phyloP scores from a whole-genome alignment of 805 yeast genomes.

The Saturnispora dispora region DNA sequence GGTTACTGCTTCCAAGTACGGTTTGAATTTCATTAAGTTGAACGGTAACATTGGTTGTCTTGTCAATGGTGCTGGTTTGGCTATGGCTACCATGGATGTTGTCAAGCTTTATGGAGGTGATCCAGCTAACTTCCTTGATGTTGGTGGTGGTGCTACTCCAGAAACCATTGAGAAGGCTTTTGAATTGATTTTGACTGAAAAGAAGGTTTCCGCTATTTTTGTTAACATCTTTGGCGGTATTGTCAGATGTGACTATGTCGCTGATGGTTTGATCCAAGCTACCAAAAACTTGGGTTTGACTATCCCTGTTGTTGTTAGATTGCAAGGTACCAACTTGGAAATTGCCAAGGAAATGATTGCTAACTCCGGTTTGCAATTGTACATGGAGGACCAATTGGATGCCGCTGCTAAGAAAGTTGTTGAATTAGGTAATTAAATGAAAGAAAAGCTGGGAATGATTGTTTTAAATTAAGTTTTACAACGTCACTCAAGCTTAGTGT shows the following conservation, averaged over 20 bases:
- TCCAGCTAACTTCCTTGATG: constrained; percentile 98
- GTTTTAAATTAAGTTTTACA: neutral
- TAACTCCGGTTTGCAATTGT: constrained; percentile 87
- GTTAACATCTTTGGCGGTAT: constrained; percentile 99
- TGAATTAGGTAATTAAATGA: constrained; percentile 37
- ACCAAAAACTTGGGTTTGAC: constrained; percentile 83
- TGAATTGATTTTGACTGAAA: constrained; percentile 82
- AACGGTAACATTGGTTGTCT: constrained; percentile 98
- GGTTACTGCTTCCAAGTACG: constrained; percentile 81
- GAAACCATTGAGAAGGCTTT: constrained; percentile 96
- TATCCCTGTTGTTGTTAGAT: constrained; percentile 94
- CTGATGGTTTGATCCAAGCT: constrained; percentile 93
- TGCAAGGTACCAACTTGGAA: constrained; percentile 95
- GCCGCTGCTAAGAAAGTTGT: constrained; percentile 96
- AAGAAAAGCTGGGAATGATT: constrained; percentile 3
- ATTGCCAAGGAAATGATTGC: constrained; percentile 79
- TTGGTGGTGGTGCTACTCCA: constrained; percentile 99
- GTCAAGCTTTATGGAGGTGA: constrained; percentile 96
- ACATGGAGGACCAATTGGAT: constrained; percentile 85
- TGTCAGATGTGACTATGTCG: constrained; percentile 98
- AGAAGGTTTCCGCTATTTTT: constrained; percentile 86
- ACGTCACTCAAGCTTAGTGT: neutral
- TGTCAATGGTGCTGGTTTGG: constrained; percentile 99
- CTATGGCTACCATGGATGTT: constrained; percentile 99
- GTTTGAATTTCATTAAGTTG: constrained; percentile 92